These are phyloP conservation scores for Suhomyces prunicola DNA, from an alignment of 805 yeast genomes.

Conservation along the genomic window DNA sequence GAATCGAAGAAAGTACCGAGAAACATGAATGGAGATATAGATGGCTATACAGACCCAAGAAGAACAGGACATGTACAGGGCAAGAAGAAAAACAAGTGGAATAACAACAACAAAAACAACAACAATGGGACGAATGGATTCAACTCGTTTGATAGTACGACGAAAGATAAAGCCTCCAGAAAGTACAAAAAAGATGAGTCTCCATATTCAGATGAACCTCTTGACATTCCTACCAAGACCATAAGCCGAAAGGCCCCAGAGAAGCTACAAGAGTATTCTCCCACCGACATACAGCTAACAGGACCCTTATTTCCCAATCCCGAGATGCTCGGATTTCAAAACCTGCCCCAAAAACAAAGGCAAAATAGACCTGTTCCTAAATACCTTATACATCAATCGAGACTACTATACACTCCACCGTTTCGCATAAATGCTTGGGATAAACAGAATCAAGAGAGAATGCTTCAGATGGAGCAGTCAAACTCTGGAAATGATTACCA, in stretches of 20 bases:
- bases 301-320: constrained; percentile 34
- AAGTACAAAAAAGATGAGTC: background rate
- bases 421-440: constrained; percentile 63
- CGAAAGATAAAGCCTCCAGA: background rate
- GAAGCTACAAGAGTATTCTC: constrained; percentile 17
- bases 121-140: constrained; percentile 1
- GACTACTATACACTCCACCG: constrained; percentile 31
- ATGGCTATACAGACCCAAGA: constrained; percentile 5
- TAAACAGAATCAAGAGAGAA: constrained; percentile 58
- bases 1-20: constrained; percentile 1
- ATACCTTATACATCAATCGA: constrained; percentile 34
- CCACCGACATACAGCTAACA: constrained; percentile 18
- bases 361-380: constrained; percentile 30
- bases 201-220: background rate
- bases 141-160: background rate
- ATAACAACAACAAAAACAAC: constrained; percentile 1
- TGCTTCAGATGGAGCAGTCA: constrained; percentile 50
- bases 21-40: background rate
- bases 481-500: constrained; percentile 56
- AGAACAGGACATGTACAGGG: constrained; percentile 7
- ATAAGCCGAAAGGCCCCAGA: constrained; percentile 7
- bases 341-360: constrained; percentile 4
- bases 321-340: constrained; percentile 26
- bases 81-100: constrained; percentile 4
- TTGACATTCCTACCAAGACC: background rate